Evolutionary conservation across 2,329 filamentous ascomycete genomes (phyloP), one percentile per base, ranked within the genome.

Genomic region (Venturiaceae sp.): DNA sequence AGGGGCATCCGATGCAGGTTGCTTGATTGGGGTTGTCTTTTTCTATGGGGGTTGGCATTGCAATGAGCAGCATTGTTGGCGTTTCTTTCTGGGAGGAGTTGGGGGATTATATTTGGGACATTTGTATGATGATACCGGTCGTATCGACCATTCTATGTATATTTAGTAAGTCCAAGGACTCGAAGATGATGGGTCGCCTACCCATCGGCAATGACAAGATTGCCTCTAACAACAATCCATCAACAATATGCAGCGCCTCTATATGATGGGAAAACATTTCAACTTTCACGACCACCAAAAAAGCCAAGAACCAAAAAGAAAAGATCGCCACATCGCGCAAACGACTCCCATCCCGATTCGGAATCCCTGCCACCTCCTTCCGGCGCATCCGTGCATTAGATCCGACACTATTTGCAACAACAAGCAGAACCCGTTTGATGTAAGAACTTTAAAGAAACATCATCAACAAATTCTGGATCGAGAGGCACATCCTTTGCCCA

Each of bases 1-100:
- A 86, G 69, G 83, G 82, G 30, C 83, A 86, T 73, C 83, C 83
- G 4, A 69, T 84, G 23, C 78, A 70, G 66, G 75, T 81, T 36
- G 52, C 52, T 14, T 53, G 52, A 53, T 19, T 8, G 5, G 28
- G 26, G n/a, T 26, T 34, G 7, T 14, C 1, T 28, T 28, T 21
- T 2, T 14, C 3, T 46, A 3, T 26, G 21, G 21, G 8, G 3
- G 13, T 46, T 16, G 16, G 4, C 5, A 16, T 14, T 14, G 21
- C 21, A 19, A 28, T 23, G 3, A 4, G 41, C 41, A 46, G 41
- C 23, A 46, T 28, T 8, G 21, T 11, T 19, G 44, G 44, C 9
- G 26, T 50, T 30, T 30, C n/a, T 16, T 30, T n/a, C 6, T 8
- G 14, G 44, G 44, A 5, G 44, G 14, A 13, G 3, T 14, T 28